Conservation (phyloP, 495 filamentous ascomycete genomes). For the Hypoxylon intermedium region DNA sequence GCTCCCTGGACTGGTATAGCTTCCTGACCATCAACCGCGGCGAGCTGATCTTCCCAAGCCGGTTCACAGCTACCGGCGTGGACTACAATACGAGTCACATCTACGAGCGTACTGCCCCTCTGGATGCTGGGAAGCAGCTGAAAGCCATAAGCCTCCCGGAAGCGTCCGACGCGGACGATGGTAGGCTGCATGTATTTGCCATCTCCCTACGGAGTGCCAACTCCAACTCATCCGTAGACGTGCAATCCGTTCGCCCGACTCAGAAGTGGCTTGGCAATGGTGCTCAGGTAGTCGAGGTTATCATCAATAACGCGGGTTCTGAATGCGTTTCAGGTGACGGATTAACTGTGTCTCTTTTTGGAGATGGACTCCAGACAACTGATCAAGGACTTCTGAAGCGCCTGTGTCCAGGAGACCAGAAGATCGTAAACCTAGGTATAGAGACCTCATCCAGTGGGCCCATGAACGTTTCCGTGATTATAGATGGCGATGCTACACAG, state of each 20-base stretch:
- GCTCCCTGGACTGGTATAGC: constrained; percentile 56
- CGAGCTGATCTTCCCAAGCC: constrained; percentile 58
- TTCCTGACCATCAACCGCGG: constrained; percentile 59
- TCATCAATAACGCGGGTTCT: constrained; percentile 58
- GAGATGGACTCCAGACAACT: constrained; percentile 49
- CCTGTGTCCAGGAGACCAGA: constrained; percentile 61
- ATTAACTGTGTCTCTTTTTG: constrained; percentile 47
- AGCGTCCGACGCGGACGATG: constrained; percentile 38
- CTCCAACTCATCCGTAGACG: constrained; percentile 37
- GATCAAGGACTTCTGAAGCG: constrained; percentile 52
- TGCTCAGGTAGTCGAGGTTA: constrained; percentile 59
- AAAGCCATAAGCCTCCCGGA: constrained; percentile 51
- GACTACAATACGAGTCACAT: constrained; percentile 62
- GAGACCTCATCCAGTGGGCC: constrained; percentile 25
- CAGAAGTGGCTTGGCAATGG: constrained; percentile 56
- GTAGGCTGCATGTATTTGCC: constrained; percentile 54
- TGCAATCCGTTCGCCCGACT: constrained; percentile 60
- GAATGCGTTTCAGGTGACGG: constrained; percentile 50
- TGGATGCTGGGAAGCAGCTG: constrained; percentile 57
- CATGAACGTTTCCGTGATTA: constrained; percentile 19
- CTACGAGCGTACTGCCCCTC: constrained; percentile 56
- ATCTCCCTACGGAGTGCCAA: constrained; percentile 44
- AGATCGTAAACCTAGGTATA: constrained; percentile 56
- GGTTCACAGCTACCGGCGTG: constrained; percentile 51
- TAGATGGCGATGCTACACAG: constrained; percentile 5